phyloP scores from a whole-genome alignment of 2,329 filamentous ascomycete genomes.

The Neoscytalidium dimidiatum region DNA sequence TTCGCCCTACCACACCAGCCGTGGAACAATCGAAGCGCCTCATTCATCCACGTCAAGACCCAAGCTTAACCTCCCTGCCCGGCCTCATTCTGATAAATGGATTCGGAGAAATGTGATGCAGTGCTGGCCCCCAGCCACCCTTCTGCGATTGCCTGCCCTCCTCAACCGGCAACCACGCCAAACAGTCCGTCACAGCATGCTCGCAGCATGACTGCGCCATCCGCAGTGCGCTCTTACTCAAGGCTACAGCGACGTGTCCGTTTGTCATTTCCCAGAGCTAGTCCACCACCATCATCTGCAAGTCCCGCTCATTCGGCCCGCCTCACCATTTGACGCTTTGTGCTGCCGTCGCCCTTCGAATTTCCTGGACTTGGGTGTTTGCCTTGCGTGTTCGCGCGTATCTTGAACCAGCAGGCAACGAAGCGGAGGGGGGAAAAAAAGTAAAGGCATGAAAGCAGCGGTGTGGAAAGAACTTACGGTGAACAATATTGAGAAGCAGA shows the following conservation, averaged over 20 bases:
- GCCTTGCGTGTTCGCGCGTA: background rate
- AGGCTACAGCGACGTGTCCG: background rate
- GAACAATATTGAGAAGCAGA: background rate
- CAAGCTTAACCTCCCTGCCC: background rate
- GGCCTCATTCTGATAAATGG: background rate
- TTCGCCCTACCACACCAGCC: background rate
- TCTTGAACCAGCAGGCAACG: background rate
- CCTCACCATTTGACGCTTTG: background rate
- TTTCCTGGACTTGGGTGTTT: background rate
- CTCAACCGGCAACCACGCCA: background rate
- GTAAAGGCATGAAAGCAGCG: background rate
- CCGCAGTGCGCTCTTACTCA: background rate
- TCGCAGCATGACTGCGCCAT: slow-evolving; percentile 3
- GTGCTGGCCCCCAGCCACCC: background rate
- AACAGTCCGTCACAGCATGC: background rate
- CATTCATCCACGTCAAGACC: background rate
- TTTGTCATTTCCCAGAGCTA: background rate
- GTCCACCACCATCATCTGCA: background rate
- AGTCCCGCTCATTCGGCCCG: background rate
- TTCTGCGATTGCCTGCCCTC: background rate
- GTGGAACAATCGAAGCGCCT: background rate
- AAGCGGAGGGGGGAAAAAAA: background rate
- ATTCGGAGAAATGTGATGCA: background rate
- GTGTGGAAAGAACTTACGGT: background rate
- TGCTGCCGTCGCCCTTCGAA: background rate